Evolutionary conservation across 176 grass and related monocot species (phyloP).

Genomic region (Secale cereale): DNA sequence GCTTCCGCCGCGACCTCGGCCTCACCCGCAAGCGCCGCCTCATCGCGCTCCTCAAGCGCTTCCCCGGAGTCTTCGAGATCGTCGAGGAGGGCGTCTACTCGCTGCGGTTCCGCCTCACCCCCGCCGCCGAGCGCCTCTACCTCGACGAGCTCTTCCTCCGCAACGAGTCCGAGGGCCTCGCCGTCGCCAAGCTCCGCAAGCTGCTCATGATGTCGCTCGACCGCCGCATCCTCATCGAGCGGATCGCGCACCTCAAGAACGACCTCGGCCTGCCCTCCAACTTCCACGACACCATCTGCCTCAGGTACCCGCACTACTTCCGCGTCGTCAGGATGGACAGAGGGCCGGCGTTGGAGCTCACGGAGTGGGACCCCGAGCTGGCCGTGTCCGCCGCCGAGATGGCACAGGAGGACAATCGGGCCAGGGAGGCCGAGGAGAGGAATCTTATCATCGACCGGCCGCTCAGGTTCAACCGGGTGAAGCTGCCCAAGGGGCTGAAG

Average conservation of each 20-base stretch:
- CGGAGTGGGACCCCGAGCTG: constrained; percentile 80
- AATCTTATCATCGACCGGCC: constrained; percentile 86
- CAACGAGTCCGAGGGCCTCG: constrained; percentile 79
- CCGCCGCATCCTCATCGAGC: constrained; percentile 67
- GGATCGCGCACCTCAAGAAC: constrained; percentile 80
- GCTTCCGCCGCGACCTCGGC: constrained; percentile 82
- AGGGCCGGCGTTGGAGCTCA: constrained; percentile 84
- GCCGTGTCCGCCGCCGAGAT: constrained; percentile 76
- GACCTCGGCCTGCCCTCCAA: constrained; percentile 83
- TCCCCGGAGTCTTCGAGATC: constrained; percentile 83
- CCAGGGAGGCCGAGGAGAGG: constrained; percentile 61
- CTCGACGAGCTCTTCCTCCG: constrained; percentile 72
- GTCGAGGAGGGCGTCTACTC: constrained; percentile 95
- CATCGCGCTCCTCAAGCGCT: constrained; percentile 78
- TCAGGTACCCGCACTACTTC: constrained; percentile 89
- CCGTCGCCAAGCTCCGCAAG: constrained; percentile 77
- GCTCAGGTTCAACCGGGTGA: constrained; percentile 70
- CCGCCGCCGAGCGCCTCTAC: constrained; percentile 78
- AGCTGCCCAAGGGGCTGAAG: constrained; percentile 72
- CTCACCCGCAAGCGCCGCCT: constrained; percentile 92
- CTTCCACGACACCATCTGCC: constrained; percentile 73
- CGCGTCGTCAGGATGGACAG: constrained; percentile 66
- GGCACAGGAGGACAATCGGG: constrained; percentile 66
- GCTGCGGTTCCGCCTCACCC: constrained; percentile 70
- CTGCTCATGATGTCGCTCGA: constrained; percentile 91